A percentile compares a stretch with the other conserved stretches of the same genome.
Evolutionary conservation across 441 rosid species (phyloP).

Genomic region (Pelargonium myrrhifolium): DNA sequence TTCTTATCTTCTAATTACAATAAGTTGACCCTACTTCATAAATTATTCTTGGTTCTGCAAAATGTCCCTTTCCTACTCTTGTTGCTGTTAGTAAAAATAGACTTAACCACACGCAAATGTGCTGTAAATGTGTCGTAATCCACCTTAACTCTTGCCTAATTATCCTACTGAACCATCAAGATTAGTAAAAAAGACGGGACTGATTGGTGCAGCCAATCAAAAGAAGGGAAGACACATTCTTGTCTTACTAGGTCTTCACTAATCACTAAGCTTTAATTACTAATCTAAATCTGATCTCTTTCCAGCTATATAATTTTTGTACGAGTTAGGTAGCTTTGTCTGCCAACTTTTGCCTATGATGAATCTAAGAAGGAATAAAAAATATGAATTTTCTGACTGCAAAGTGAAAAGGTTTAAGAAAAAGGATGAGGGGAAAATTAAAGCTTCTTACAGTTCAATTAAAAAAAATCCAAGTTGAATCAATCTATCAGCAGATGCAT

Average conservation of each 20-base stretch:
- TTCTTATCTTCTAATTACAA: conserved; percentile 12
- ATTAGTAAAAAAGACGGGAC: neutral
- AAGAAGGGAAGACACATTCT: neutral
- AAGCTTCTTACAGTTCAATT: no score
- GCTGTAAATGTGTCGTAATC: no score
- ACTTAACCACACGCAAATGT: no score
- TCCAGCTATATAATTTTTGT: neutral
- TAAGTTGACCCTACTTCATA: conserved; percentile 1
- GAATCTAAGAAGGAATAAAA: neutral
- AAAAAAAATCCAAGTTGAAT: neutral
- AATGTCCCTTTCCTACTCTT: no score
- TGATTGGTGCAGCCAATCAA: neutral
- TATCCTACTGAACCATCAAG: neutral
- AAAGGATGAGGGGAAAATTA: neutral
- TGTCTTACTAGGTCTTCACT: neutral
- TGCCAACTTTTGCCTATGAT: neutral
- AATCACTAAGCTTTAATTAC: no score
- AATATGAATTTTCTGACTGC: neutral
- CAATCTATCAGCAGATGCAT: neutral
- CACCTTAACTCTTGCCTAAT: neutral
- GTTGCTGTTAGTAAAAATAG: no score
- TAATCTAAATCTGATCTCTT: neutral
- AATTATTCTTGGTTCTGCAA: no score
- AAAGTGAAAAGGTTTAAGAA: neutral
- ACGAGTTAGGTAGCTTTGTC: neutral